A percentile compares a stretch with the other conserved stretches of the same genome.
phyloP scores from a whole-genome alignment of 805 yeast species.

The Starmerella floricola region DNA sequence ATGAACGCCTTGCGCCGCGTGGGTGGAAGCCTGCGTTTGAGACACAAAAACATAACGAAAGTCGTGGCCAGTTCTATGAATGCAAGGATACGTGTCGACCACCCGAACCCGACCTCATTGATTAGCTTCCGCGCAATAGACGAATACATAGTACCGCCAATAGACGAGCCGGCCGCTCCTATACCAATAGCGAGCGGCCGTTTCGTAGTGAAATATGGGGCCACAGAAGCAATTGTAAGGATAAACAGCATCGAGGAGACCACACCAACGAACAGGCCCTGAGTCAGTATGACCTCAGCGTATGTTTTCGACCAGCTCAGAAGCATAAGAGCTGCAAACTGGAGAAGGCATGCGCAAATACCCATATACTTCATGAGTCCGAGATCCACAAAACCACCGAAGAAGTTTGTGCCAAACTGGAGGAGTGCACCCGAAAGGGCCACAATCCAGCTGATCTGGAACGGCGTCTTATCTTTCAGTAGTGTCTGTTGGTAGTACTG shows the following conservation, averaged over 20 bases:
- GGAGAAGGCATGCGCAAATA: conserved; percentile 21
- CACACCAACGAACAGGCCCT: conserved; percentile 39
- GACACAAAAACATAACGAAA: conserved; percentile 21
- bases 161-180: conserved; percentile 41
- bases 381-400: conserved; percentile 27
- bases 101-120: conserved; percentile 37
- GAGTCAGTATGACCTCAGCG: conserved; percentile 44
- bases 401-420: conserved; percentile 19
- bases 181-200: conserved; percentile 38
- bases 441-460: conserved; percentile 23
- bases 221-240: conserved; percentile 35
- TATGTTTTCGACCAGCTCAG: conserved; percentile 30
- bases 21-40: conserved; percentile 26
- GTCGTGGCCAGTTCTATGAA: conserved; percentile 32
- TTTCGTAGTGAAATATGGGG: conserved; percentile 36
- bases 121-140: conserved; percentile 35
- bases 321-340: conserved; percentile 26
- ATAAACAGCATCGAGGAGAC: conserved; percentile 36
- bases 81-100: conserved; percentile 43
- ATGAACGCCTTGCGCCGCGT: conserved; percentile 22
- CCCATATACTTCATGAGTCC: conserved; percentile 23
- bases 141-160: conserved; percentile 42
- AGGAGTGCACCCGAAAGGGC: conserved; percentile 17
- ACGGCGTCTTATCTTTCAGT: conserved; percentile 10
- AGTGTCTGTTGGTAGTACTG: conserved; percentile 17